phyloP scores from a whole-genome alignment of 345 rosid genomes.

The Camelina laxa region DNA sequence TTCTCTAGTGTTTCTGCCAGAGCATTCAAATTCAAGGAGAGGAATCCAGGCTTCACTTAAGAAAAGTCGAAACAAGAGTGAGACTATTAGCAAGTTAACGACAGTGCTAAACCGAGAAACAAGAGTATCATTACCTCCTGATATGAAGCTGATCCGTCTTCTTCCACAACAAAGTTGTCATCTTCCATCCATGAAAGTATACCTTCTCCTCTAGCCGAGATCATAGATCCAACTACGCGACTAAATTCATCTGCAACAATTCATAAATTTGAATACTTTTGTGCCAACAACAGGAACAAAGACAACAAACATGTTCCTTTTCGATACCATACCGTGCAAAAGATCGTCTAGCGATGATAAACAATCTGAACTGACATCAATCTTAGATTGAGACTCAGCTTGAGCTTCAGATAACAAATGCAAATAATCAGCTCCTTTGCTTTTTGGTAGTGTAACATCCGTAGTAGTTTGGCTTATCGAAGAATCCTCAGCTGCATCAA shows the following conservation, averaged over 20 bases:
- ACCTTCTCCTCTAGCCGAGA: conserved; percentile 73
- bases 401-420: conserved; percentile 74
- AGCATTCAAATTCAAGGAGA: conserved; percentile 70
- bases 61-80: neutral
- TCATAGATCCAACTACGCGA: conserved; percentile 59
- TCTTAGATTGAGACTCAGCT: conserved; percentile 55
- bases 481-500: conserved; percentile 36
- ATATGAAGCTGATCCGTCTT: conserved; percentile 54
- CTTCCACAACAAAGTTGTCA: conserved; percentile 65
- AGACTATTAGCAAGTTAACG: conserved; percentile 6
- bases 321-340: conserved; percentile 54
- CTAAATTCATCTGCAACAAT: conserved; percentile 58
- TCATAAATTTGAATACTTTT: neutral
- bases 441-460: conserved; percentile 61
- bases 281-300: neutral
- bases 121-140: conserved; percentile 57
- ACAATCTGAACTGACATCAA: conserved; percentile 44
- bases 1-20: conserved; percentile 67
- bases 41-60: conserved; percentile 58
- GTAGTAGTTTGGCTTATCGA: conserved; percentile 25
- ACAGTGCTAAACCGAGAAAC: neutral
- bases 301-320: neutral
- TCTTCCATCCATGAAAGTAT: conserved; percentile 71
- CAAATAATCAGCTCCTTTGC: conserved; percentile 81
- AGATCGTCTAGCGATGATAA: conserved; percentile 58